Percentiles rank a stretch among this genome's conserved stretches.
Conservation (phyloP, 2,329 filamentous ascomycete species). For the Cytospora piceicola region DNA sequence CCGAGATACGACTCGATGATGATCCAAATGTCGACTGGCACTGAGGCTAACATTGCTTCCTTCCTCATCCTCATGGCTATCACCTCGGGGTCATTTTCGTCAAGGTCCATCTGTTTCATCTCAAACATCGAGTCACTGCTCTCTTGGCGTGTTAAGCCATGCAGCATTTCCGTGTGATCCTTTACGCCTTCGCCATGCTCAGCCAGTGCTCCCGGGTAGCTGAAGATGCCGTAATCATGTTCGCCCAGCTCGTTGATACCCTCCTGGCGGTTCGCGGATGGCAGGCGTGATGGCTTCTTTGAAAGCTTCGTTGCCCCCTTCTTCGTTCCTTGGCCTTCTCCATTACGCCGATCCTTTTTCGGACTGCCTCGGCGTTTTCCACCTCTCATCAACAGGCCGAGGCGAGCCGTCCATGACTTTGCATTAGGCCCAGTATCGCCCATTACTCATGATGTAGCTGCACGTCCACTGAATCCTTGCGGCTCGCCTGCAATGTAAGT, state of each 20-base stretch:
- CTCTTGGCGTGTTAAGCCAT: neutral
- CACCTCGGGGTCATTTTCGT: neutral
- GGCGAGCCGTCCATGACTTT: constrained; percentile 1
- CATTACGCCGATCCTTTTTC: neutral
- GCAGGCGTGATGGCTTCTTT: neutral
- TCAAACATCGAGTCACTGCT: neutral
- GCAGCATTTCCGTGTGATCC: constrained; percentile 1
- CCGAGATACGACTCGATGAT: neutral
- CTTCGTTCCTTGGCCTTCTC: neutral
- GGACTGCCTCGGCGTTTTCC: neutral
- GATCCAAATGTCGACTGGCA: neutral
- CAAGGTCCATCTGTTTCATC: neutral
- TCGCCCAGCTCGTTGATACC: constrained; percentile 1
- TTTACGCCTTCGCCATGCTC: neutral
- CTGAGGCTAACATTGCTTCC: neutral
- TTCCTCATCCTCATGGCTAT: neutral
- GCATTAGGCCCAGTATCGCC: neutral
- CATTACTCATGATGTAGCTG: neutral
- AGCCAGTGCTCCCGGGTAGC: neutral
- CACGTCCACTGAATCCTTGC: neutral
- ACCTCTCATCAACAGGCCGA: neutral
- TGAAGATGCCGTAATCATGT: neutral
- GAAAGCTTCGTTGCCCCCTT: neutral
- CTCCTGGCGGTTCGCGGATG: neutral
- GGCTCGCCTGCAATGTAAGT: neutral